Conservation (phyloP, 2,329 filamentous ascomycete genomes). For the Talaromyces piceae region DNA sequence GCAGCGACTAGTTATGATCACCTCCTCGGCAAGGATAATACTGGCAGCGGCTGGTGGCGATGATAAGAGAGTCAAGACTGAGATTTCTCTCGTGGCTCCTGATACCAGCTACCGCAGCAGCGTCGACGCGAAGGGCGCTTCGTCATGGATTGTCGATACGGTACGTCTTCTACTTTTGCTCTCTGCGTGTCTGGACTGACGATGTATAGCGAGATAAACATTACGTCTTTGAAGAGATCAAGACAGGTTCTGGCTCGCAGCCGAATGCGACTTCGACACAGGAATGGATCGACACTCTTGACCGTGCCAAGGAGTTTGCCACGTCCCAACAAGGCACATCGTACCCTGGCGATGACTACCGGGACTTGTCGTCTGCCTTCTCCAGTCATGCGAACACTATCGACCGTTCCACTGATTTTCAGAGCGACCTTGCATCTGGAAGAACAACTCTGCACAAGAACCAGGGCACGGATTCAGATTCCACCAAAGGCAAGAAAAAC, state of each 20-base stretch:
- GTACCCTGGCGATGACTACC: conserved; percentile 62
- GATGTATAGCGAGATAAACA: conserved; percentile 68
- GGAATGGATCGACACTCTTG: conserved; percentile 87
- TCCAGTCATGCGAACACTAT: conserved; percentile 54
- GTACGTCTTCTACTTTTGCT: conserved; percentile 51
- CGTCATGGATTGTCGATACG: conserved; percentile 84
- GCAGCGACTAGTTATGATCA: conserved; percentile 89
- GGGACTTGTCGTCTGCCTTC: conserved; percentile 61
- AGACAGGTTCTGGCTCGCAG: conserved; percentile 49
- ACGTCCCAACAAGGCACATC: conserved; percentile 62
- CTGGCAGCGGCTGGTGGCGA: conserved; percentile 87
- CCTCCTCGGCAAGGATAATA: conserved; percentile 81
- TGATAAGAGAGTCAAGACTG: conserved; percentile 90
- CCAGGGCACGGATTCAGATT: conserved; percentile 42
- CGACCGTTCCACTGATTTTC: conserved; percentile 34
- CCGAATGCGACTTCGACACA: conserved; percentile 63
- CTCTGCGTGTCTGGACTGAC: conserved; percentile 19
- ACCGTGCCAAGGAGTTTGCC: conserved; percentile 78
- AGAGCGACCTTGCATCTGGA: conserved; percentile 33
- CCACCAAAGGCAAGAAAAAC: conserved; percentile 50
- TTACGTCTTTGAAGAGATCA: conserved; percentile 91
- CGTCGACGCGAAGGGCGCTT: conserved; percentile 78
- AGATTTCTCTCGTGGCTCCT: conserved; percentile 71
- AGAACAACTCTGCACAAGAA: conserved; percentile 39
- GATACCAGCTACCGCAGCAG: conserved; percentile 74